Evolutionary conservation across 139 green algal genomes (phyloP), one percentile per base, ranked within the genome.

Genomic region (Limnomonas spitsbergensis): DNA sequence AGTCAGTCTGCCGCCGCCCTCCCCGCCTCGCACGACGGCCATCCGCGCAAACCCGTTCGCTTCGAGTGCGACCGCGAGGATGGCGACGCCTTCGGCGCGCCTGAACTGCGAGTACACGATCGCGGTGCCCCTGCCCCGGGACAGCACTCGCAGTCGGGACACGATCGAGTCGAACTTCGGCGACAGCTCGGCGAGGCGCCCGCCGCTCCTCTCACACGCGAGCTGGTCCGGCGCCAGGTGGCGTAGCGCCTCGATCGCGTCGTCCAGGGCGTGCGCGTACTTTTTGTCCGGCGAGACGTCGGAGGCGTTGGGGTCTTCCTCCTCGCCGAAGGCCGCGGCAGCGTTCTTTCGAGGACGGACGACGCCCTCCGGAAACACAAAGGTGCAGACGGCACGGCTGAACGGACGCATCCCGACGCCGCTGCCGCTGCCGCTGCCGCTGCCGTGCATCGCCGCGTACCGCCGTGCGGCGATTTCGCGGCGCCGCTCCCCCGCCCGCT

Each of bases 21-120:
- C 20, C 14, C 47, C 47, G 47, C 47, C 47, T 14, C 47, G 47
- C 47, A 29, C 20, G 14, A 61, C 47, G 14, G 14, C 47, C 14
- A 14, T 14, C 14, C 47, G 47, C 47, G 14, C n/a, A 27, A 29
- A 80, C 1, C 75, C 75, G 4, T 73, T 66, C 3, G 36, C 75
- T 2, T 42, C 1, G 54, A 80, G 36, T n/a, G 38, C 38, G 1
- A 2, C n/a, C 2, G 38, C 38, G 38, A 80, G 31, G 31, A 80
- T 66, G 4, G 24, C 37, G 2, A 80, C 26, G 1, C 75, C 75
- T 56, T 80, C 75, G 0, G 14, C 56, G 0, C 4, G 32, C 0
- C 56, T 36, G 75, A 80, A 80, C 54, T 73, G 27, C 26, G 54
- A 74, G 75, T 80, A 80, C 1, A 80, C 56, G 3, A 80, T 47